Evolutionary conservation across 106 monocot genomes (phyloP).

Genomic region (Posidonia australis): DNA sequence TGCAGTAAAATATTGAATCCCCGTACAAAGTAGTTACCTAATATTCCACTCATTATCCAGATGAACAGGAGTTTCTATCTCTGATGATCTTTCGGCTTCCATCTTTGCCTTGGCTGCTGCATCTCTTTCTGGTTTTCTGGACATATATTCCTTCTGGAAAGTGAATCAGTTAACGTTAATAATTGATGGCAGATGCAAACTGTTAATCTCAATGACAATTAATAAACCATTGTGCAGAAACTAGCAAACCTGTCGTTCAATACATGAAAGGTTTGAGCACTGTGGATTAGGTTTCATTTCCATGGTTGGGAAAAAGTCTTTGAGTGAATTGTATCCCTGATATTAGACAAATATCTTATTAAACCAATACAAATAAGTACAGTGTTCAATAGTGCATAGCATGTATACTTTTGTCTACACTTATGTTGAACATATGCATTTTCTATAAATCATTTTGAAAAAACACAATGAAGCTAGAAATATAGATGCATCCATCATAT

Average conservation of each 20-base stretch:
- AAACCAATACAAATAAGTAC: not conserved
- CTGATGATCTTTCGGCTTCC: conserved; percentile 47
- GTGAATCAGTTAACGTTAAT: not conserved
- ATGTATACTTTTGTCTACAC: not conserved
- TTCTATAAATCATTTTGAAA: not conserved
- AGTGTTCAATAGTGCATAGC: not conserved
- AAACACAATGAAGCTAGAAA: too few species aligned
- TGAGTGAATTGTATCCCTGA: conserved; percentile 95
- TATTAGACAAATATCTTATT: not conserved
- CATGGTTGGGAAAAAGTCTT: conserved; percentile 94
- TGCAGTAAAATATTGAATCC: not conserved
- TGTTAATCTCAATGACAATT: not conserved
- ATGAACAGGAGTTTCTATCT: conserved; percentile 53
- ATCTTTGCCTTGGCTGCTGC: conserved; percentile 68
- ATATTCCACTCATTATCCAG: conserved; percentile 95
- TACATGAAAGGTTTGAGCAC: conserved; percentile 78
- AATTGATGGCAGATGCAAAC: conserved; percentile 2
- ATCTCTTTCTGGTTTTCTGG: conserved; percentile 80
- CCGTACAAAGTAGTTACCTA: conserved; percentile 37
- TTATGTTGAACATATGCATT: not conserved
- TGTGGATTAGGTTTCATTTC: conserved; percentile 93
- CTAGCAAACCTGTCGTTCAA: conserved; percentile 65
- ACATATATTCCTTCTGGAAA: conserved; percentile 68
- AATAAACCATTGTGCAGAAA: not conserved
- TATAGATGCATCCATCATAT: too few species aligned